Conservation (phyloP, 75 land plant genomes). For the Adiantum capillusveneris region DNA sequence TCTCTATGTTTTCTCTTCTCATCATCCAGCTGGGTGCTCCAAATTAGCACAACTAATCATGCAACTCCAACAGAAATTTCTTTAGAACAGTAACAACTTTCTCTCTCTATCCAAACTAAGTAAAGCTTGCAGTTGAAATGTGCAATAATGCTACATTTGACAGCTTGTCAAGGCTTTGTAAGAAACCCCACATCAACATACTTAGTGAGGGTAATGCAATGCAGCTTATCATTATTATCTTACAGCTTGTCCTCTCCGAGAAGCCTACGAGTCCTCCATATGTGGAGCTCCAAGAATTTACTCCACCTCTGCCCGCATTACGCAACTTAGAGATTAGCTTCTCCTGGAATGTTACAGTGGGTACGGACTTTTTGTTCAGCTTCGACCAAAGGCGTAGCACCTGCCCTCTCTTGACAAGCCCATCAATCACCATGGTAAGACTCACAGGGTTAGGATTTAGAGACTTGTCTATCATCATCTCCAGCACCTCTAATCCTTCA, state of each 20-base stretch:
- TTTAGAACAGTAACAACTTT: too few species aligned
- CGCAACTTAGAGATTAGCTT: background rate
- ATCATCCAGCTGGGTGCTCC: conserved; percentile 6
- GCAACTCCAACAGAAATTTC: too few species aligned
- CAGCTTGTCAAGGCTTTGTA: too few species aligned
- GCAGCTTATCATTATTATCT: too few species aligned
- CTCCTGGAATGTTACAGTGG: background rate
- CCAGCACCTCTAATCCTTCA: background rate
- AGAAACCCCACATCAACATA: too few species aligned
- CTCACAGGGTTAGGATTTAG: background rate
- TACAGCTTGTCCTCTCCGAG: too few species aligned
- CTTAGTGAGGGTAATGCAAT: too few species aligned
- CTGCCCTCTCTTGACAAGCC: background rate
- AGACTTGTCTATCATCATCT: background rate
- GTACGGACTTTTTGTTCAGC: background rate
- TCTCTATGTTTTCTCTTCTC: conserved; percentile 4
- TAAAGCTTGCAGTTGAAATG: too few species aligned
- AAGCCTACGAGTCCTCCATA: too few species aligned
- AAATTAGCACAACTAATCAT: conserved; percentile 64
- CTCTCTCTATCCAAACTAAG: too few species aligned
- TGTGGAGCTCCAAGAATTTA: background rate
- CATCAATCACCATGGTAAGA: background rate
- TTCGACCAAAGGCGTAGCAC: background rate
- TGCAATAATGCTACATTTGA: too few species aligned
- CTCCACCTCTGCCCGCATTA: background rate